Evolutionary conservation across 2,329 filamentous ascomycete species (phyloP), one percentile per base, ranked within the genome.

Genomic region (Alternaria brassicicola): DNA sequence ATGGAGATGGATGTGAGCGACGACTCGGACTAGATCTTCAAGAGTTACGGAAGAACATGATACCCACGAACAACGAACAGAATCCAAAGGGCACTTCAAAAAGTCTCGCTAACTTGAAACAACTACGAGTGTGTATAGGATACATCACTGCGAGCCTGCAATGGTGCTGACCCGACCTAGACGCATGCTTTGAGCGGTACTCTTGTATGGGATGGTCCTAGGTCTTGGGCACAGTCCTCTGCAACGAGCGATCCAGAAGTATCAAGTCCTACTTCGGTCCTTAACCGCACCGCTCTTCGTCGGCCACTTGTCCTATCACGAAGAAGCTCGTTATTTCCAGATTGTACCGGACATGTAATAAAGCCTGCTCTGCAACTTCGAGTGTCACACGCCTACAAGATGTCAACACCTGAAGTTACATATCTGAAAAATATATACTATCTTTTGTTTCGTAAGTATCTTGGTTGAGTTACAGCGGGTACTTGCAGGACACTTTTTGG

Each of bases 1-100:
- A 87, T 86, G 48, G 81, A 82, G 21, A 86, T 86, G 84, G 84
- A 90, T 65, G 89, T 92, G 68, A 90, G 88, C 57, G 89, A 92
- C 71, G 90, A 94, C 72, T 86, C 83, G 67, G 69, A 72, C 41
- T 72, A 59, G 62, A 55, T 26, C 12, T n/a, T 8, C 2, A 30
- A 21, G 26, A 46, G 2, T 15, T 23, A 41, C 47, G 39, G 41
- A 52, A 33, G 39, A 50, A 58, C 31, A 57, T 56, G 62, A 63
- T 66, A 66, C 64, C 62, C 64, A 63, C 46, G 50, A 60, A 47
- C 50, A 57, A 52, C 45, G 51, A 51, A 55, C 15, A 43, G 39
- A 41, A 46, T 41, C 42, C 28, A 17, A 19, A 23, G 53, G 28
- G 48, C 50, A 43, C 43, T 31, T 38, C 31, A 45, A 25, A 26